Conservation (phyloP, 2,329 filamentous ascomycete genomes). For the Biscogniauxia sp. region DNA sequence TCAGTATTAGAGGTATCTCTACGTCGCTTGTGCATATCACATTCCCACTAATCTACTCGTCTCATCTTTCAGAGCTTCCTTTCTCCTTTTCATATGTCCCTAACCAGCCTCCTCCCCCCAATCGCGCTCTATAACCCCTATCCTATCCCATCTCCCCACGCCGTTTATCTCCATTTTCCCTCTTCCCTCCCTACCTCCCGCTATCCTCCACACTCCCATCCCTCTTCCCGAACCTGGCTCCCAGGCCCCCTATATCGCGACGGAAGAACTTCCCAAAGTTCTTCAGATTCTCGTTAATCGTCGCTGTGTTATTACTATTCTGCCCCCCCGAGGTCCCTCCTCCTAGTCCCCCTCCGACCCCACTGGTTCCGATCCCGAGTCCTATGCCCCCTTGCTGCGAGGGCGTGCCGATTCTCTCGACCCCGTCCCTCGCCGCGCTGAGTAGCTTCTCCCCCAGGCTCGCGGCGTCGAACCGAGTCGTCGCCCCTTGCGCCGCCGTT, state of each 20-base stretch:
- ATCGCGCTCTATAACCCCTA: no score
- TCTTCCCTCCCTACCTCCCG: constrained; percentile 4
- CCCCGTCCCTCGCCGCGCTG: constrained; percentile 80
- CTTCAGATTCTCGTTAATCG: constrained; percentile 89
- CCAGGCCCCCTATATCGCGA: constrained; percentile 76
- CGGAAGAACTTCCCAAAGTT: constrained; percentile 97
- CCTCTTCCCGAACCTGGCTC: constrained; percentile 68
- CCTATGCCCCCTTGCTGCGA: constrained; percentile 33
- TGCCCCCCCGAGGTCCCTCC: constrained; percentile 35
- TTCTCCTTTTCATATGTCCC: no score
- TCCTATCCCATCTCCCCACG: not conserved
- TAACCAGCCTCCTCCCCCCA: not conserved
- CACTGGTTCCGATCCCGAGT: constrained; percentile 12
- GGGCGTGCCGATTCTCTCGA: constrained; percentile 71
- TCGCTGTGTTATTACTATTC: constrained; percentile 51
- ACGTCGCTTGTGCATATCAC: no score
- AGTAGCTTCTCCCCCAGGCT: constrained; percentile 84
- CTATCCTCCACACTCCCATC: constrained; percentile 39
- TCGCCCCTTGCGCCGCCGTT: constrained; percentile 28
- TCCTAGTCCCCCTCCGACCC: constrained; percentile 12
- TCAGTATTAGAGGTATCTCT: no score
- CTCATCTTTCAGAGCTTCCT: no score
- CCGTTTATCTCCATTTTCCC: not conserved
- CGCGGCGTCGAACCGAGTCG: constrained; percentile 69
- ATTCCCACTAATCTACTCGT: no score